Conservation (phyloP, 345 rosid species). For the Citrus inodora region DNA sequence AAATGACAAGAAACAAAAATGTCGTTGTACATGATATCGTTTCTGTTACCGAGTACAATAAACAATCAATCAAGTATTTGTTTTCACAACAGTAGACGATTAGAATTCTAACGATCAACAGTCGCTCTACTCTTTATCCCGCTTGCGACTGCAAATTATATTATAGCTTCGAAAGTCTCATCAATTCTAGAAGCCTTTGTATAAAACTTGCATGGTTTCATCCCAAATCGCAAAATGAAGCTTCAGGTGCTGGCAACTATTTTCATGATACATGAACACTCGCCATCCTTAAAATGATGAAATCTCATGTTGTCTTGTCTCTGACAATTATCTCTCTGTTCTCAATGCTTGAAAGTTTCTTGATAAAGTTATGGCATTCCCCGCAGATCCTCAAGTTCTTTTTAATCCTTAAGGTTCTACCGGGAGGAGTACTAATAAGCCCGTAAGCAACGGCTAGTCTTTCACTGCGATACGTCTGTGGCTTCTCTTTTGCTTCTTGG, state of each 20-base stretch:
- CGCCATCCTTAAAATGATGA: conserved; percentile 12
- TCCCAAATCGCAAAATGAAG: background rate
- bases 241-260: background rate
- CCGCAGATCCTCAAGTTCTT: conserved; percentile 16
- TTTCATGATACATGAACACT: background rate
- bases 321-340: conserved; percentile 9
- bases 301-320: conserved; percentile 8
- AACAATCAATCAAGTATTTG: no score
- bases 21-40: background rate
- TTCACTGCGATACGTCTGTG: conserved; percentile 19
- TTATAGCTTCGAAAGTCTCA: background rate
- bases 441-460: conserved; percentile 17
- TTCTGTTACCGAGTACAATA: background rate
- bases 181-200: background rate
- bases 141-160: background rate
- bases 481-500: conserved; percentile 12
- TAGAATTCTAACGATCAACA: background rate
- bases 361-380: conserved; percentile 12
- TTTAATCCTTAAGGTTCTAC: conserved; percentile 8
- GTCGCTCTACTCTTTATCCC: background rate
- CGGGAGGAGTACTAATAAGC: conserved; percentile 6
- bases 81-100: background rate
- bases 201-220: background rate
- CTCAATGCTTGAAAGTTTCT: conserved; percentile 10
- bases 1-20: background rate